Evolutionary conservation across 164 flowering plant genomes (phyloP).

Genomic region (Aristolochia californica): DNA sequence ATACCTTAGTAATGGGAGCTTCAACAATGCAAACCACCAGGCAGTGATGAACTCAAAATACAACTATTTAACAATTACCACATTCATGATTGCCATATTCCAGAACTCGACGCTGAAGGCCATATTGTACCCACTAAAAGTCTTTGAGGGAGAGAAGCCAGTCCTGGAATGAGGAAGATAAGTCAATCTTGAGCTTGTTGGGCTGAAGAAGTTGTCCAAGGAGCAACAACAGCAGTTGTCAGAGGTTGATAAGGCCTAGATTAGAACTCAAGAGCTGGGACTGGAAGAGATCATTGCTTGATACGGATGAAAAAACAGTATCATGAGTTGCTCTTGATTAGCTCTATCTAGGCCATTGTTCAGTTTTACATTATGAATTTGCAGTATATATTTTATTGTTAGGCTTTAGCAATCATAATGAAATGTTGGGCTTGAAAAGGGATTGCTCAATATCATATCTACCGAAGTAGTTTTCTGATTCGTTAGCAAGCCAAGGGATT

Average conservation of each 20-base stretch:
- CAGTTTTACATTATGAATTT: too few species aligned
- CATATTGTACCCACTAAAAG: conserved; percentile 48
- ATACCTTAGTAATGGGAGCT: conserved; percentile 86
- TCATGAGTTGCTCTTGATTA: too few species aligned
- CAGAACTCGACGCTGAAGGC: conserved; percentile 88
- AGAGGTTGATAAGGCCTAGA: not conserved
- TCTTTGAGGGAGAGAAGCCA: conserved; percentile 65
- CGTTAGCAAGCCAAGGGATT: too few species aligned
- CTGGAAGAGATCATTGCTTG: too few species aligned
- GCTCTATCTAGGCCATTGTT: too few species aligned
- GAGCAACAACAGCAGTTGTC: not conserved
- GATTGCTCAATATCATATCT: too few species aligned
- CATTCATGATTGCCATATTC: conserved; percentile 81
- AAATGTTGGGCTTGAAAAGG: too few species aligned
- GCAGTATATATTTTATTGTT: too few species aligned
- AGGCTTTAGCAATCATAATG: too few species aligned
- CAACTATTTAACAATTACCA: conserved; percentile 72
- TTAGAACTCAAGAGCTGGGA: too few species aligned
- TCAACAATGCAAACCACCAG: conserved; percentile 86
- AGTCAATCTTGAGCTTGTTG: conserved; percentile 64
- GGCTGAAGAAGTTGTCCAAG: conserved; percentile 65
- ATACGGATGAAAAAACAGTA: too few species aligned
- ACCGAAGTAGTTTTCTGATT: too few species aligned
- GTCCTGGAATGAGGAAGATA: conserved; percentile 66
- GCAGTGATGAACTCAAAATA: conserved; percentile 79